A percentile compares a stretch with the other conserved stretches of the same genome.
Evolutionary conservation across 441 rosid genomes (phyloP).

Genomic region (Pelargonium fulgidum): DNA sequence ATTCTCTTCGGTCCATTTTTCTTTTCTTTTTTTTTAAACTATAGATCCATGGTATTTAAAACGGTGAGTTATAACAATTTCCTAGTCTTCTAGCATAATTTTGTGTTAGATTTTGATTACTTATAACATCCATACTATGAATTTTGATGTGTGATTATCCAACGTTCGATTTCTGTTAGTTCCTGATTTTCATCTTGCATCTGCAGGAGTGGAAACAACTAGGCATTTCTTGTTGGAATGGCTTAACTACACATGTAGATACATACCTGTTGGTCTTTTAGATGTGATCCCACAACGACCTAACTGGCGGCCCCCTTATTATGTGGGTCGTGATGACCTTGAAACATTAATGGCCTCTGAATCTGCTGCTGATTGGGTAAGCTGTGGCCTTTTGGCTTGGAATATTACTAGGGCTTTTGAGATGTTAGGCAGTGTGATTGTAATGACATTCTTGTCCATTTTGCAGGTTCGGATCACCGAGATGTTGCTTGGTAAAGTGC

Average conservation of each 20-base stretch:
- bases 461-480: constrained; percentile 76
- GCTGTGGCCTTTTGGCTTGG: constrained; percentile 1
- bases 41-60: too few species aligned
- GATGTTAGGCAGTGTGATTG: background rate
- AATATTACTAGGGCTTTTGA: background rate
- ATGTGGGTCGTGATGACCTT: constrained; percentile 82
- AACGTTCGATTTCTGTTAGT: background rate
- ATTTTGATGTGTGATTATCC: background rate
- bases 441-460: background rate
- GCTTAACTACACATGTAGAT: constrained; percentile 83
- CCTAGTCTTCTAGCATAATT: too few species aligned
- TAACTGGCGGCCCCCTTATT: constrained; percentile 92
- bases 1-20: too few species aligned
- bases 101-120: too few species aligned
- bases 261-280: constrained; percentile 78
- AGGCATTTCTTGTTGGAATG: constrained; percentile 92
- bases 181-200: constrained; percentile 2
- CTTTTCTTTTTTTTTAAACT: too few species aligned
- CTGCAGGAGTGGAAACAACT: constrained; percentile 80
- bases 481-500: constrained; percentile 86
- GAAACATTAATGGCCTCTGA: constrained; percentile 91
- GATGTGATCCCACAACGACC: constrained; percentile 73
- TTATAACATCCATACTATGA: too few species aligned
- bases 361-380: constrained; percentile 95
- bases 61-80: too few species aligned